phyloP scores from a whole-genome alignment of 2,329 filamentous ascomycete species.

The Penicillium sp. region DNA sequence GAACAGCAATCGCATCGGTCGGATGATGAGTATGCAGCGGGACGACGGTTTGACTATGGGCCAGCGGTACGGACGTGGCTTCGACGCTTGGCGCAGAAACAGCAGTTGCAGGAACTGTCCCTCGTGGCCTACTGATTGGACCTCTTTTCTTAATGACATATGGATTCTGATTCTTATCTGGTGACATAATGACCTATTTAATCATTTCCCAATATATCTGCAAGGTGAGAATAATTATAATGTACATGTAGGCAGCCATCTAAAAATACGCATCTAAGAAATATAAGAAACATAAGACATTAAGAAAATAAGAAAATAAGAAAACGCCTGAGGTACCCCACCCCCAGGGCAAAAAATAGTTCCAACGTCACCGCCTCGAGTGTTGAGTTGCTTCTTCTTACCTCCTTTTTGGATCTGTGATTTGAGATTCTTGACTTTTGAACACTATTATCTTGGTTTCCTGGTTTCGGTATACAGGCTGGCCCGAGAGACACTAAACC shows the following conservation, averaged over 20 bases:
- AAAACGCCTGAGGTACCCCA: not conserved
- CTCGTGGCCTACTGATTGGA: conserved; percentile 25
- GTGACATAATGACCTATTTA: not conserved
- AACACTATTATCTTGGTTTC: not conserved
- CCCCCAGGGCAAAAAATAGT: conserved; percentile 8
- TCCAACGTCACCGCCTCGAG: conserved; percentile 12
- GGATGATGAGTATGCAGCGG: conserved; percentile 43
- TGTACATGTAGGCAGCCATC: not conserved
- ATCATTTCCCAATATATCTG: no score
- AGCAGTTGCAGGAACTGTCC: conserved; percentile 48
- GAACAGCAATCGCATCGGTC: conserved; percentile 38
- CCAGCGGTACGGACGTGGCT: conserved; percentile 69
- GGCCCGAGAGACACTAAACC: not conserved
- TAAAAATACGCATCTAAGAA: not conserved
- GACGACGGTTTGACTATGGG: conserved; percentile 61
- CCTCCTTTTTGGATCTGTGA: not conserved
- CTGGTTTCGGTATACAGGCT: conserved; percentile 2
- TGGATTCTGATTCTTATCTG: no score
- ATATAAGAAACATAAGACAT: not conserved
- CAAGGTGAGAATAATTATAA: not conserved
- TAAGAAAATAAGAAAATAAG: not conserved
- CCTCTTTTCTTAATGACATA: no score
- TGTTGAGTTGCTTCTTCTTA: not conserved
- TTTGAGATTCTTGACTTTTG: not conserved
- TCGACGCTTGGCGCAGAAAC: conserved; percentile 65